Evolutionary conservation across 2,329 filamentous ascomycete genomes (phyloP), one percentile per base, ranked within the genome.

Genomic region (Alternaria angustiovoidea): DNA sequence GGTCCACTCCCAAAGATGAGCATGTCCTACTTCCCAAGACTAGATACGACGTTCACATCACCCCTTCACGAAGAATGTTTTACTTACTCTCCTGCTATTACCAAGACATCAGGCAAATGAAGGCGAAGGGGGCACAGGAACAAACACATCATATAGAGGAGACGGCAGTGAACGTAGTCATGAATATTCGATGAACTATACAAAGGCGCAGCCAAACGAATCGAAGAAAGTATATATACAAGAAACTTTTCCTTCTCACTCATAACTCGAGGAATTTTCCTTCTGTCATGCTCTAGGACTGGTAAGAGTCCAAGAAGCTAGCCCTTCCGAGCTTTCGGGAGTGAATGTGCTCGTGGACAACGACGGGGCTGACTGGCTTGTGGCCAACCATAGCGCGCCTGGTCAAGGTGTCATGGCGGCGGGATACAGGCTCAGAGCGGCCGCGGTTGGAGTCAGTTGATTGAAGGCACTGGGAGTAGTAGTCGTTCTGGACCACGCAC

Each of bases 401-500:
- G 20, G 46, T 32, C 4, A 34, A 9, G 7, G 26, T 49, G 36
- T 32, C 26, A 9, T 56, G 53, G 7, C 53, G 43, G 0, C 16
- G 49, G 22, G 36, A 38, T 2, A 51, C 34, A 41, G 49, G 49
- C 18, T 11, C 36, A n/a, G 49, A 51, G 12, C 49, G 54, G 11
- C 44, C 44, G 7, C 54, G 54, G 34, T 43, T 56, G 7, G 44
- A 42, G 2, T 46, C 46, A 1, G 36, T 34, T 3, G n/a, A 26
- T 14, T 41, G 54, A 7, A 60, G 41, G n/a, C 57, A 60, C 20
- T 60, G 57, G 1, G 47, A 60, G 47, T 60, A 60, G 32, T 42
- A 60, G 6, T 75, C 69, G 70, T 83, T 83, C 18, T 65, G 68
- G 5, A 65, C 64, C 14, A 71, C 70, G 73, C 81, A 84, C 6